Evolutionary conservation across 345 rosid genomes (phyloP), one percentile per base, ranked within the genome.

Genomic region (Gossypium stocksii): DNA sequence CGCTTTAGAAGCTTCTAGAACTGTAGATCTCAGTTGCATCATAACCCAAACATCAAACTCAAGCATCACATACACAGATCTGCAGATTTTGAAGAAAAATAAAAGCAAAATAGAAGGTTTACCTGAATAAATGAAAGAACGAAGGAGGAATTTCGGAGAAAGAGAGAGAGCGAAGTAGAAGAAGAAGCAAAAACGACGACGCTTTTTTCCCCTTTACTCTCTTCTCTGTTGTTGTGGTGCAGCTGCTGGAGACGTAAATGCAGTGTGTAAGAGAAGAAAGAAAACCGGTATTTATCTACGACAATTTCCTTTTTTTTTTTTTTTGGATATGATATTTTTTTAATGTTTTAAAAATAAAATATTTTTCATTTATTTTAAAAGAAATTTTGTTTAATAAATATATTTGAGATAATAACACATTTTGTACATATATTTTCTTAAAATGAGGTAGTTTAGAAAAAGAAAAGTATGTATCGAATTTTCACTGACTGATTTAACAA

Each of bases 21-120:
- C 48, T 3, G 29, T 49, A 80, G 84, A 81, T 84, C 87, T 79
- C 69, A 77, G 66, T 58, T 51, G 29, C 65, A 72, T 1, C 20
- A 20, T 3, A 69, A 23, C 61, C 58, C 70, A 72, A 51, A 12
- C 11, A 71, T 66, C 60, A 77, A 64, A 45, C 56, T 51, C 2
- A 3, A 51, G 20, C 56, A 51, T 51, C n/a, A 52, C 76, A 19
- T 19, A 58, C 48, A 43, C 27, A 67, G 77, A 80, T 70, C 80
- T 60, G 56, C 22, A 20, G 53, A 66, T 45, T 66, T 45, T 52
- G 25, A 45, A 44, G 34, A 12, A 2, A 62, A 60, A 38, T 17
- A 25, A 43, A 49, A 19, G 7, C 41, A 34, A 48, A 22, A 4
- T 51, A 58, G 2, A 52, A 17, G 72, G 22, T 48, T 52, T 75